phyloP scores from a whole-genome alignment of 331 rosid species.

The Pyrus hybrid region DNA sequence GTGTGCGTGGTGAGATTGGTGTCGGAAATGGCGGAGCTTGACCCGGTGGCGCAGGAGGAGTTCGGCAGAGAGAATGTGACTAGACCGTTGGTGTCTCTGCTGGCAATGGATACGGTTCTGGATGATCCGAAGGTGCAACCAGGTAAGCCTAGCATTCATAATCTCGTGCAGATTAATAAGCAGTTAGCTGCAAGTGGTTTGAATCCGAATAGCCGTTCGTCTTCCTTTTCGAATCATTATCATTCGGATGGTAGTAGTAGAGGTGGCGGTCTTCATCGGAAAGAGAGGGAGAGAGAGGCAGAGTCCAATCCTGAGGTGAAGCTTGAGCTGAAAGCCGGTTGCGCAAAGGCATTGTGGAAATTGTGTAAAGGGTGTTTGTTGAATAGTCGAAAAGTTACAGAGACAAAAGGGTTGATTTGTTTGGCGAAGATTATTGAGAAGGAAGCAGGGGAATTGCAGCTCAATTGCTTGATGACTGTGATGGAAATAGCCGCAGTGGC shows the following conservation, averaged over 20 bases:
- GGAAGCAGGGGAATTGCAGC: constrained; percentile 60
- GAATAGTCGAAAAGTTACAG: constrained; percentile 57
- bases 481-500: constrained; percentile 82
- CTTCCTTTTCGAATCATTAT: constrained; percentile 22
- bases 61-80: constrained; percentile 70
- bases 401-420: constrained; percentile 83
- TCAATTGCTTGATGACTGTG: constrained; percentile 68
- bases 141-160: constrained; percentile 44
- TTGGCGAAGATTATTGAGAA: constrained; percentile 70
- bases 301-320: constrained; percentile 46
- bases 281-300: constrained; percentile 53
- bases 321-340: constrained; percentile 44
- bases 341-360: constrained; percentile 84
- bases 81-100: constrained; percentile 51
- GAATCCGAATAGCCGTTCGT: background rate
- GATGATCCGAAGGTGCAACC: constrained; percentile 39
- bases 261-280: constrained; percentile 39
- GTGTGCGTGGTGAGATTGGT: constrained; percentile 53
- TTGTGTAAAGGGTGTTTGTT: constrained; percentile 45
- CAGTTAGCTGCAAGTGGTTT: constrained; percentile 9
- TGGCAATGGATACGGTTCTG: constrained; percentile 56
- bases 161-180: constrained; percentile 43
- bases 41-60: constrained; percentile 47
- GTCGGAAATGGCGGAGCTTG: constrained; percentile 53
- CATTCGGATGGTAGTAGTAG: constrained; percentile 49